phyloP scores from a whole-genome alignment of 345 rosid species.

The Atalantia buxifolia region DNA sequence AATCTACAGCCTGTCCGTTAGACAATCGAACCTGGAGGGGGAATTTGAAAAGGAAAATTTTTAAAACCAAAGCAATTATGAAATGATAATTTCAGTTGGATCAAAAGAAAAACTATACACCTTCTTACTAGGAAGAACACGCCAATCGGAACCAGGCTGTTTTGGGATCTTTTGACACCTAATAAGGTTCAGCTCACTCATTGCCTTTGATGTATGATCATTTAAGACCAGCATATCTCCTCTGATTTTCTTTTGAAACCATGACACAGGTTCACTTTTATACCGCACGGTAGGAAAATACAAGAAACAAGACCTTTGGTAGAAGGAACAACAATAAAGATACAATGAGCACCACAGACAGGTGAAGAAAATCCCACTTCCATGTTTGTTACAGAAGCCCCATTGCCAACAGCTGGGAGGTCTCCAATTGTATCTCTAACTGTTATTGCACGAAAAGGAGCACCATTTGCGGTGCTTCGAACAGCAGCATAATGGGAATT shows the following conservation, averaged over 20 bases:
- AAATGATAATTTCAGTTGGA: neutral
- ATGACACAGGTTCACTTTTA: slow-evolving; percentile 53
- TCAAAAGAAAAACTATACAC: slow-evolving; percentile 22
- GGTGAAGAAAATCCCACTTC: slow-evolving; percentile 37
- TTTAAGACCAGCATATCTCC: slow-evolving; percentile 44
- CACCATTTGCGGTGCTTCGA: slow-evolving; percentile 69
- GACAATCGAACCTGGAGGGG: slow-evolving; percentile 54
- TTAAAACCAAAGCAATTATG: neutral
- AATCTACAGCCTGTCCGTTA: slow-evolving; percentile 57
- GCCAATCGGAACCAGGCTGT: slow-evolving; percentile 96
- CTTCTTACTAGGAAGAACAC: slow-evolving; percentile 70
- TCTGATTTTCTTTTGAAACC: slow-evolving; percentile 79
- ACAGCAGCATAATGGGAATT: slow-evolving; percentile 64
- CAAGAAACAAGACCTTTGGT: neutral
- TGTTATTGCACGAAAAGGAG: slow-evolving; percentile 88
- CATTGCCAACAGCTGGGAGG: slow-evolving; percentile 70
- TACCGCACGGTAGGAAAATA: slow-evolving; percentile 39
- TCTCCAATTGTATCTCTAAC: slow-evolving; percentile 92
- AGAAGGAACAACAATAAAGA: neutral
- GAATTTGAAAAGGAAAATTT: neutral
- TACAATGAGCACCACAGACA: neutral
- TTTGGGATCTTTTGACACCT: slow-evolving; percentile 74
- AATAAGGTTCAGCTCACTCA: slow-evolving; percentile 76
- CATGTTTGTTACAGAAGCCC: slow-evolving; percentile 46
- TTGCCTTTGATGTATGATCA: slow-evolving; percentile 73